Evolutionary conservation across 345 rosid genomes (phyloP), one percentile per base, ranked within the genome.

Genomic region (Eucalyptus microcorys): DNA sequence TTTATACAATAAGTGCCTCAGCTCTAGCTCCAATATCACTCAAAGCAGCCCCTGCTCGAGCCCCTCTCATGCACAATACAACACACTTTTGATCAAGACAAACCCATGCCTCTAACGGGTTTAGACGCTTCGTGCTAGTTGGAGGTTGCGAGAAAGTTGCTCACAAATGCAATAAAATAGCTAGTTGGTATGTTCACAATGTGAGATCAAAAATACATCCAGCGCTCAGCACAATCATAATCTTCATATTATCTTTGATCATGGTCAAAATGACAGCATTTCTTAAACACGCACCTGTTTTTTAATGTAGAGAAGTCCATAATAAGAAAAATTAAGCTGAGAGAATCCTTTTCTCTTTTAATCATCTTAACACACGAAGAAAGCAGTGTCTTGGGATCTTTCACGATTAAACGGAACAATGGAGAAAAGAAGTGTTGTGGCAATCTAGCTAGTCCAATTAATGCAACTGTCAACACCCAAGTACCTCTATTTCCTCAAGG

Each of bases 201-300:
- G 19, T 14, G 71, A 64, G 71, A 64, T 64, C 37, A 64, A 64
- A 64, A 19, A 64, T 8, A 64, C 32, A 14, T 30, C 34, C 2
- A 2, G 4, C 3, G 10, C 71, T 64, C 10, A 64, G 10, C 71
- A 5, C 71, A n/a, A 64, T 14, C 71, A 14, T 64, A 64, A 30
- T n/a, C 71, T 30, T 64, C 19, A 64, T 30, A 64, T 7, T 64
- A 30, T 64, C 76, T 64, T 64, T n/a, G 37, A 64, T n/a, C 71
- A 64, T 30, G 37, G 37, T 64, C 76, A 64, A 64, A 64, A 7
- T 64, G 37, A 64, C 37, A 14, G 5, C 76, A n/a, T 64, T 64
- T 64, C 8, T 32, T 32, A 64, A n/a, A 64, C n/a, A 14, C 0
- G 5, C 37, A 64, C 76, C 1, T 9, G 0, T n/a, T n/a, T 64